Evolutionary conservation across 1,139 yeast species (phyloP), one percentile per base, ranked within the genome.

Genomic region (Debaryomycetaceae sp.): DNA sequence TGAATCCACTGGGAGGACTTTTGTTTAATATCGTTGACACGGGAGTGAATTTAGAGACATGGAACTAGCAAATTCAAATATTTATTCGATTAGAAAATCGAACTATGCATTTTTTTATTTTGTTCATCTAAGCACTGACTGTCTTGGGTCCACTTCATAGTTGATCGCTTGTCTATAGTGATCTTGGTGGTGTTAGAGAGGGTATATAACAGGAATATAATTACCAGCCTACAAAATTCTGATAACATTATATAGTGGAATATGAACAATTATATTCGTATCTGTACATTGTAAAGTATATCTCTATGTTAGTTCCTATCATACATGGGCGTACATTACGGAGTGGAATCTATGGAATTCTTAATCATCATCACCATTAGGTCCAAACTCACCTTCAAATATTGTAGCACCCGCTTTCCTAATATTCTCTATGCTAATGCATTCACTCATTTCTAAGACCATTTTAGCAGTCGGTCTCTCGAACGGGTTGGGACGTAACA

Each of bases 351-450:
- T 36, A 13, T 22, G 20, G 23, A 5, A 22, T 17, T 17, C 5
- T 40, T 13, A 40, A 31, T 43, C 45, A 33, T 39, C 40, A 31
- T 43, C 45, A 13, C 27, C 35, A n/a, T 53, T 53, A 6, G 98
- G 97, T 0, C 99, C 99, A 63, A 80, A 91, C 56, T 93, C 98
- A 35, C 98, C 99, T 66, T 93, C 99, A 57, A 85, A 95, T 52
- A 93, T 87, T 1, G 93, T 87, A 1, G 98, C 97, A 2, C 99
- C 99, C 4, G 97, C 91, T 60, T 87, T 87, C 45, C 98, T 76
- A 50, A 95, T 78, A 50, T 77, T 70, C 54, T 91, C 97, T 38
- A 93, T 93, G 50, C 85, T 79, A 42, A 78, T 76, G 52, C 95
- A 83, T 62, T 93, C 97, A 42, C 78, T 80, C 55, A 84, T 75